Conservation (phyloP, 306 rosid genomes). For the Fragaria ananassa region DNA sequence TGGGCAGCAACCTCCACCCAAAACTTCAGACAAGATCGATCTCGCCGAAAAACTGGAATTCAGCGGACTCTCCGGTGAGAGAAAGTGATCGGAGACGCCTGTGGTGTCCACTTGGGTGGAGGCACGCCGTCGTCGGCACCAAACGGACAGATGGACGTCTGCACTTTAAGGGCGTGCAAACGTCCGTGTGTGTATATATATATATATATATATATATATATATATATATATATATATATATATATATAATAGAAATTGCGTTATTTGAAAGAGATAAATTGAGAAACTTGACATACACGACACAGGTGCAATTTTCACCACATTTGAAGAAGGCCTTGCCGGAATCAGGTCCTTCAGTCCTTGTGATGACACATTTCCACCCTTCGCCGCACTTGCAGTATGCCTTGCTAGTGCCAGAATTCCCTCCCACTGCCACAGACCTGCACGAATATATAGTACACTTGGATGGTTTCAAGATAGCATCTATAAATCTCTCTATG, state of each 20-base stretch:
- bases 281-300: slow-evolving; percentile 21
- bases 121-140: too few species aligned
- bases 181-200: too few species aligned
- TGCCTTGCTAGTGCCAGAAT: slow-evolving; percentile 20
- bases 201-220: too few species aligned
- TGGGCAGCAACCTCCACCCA: too few species aligned
- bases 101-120: too few species aligned
- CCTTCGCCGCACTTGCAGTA: slow-evolving; percentile 36
- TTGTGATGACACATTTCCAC: slow-evolving; percentile 46
- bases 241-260: background rate
- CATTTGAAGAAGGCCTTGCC: slow-evolving; percentile 45
- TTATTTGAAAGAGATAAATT: background rate
- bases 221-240: too few species aligned
- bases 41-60: too few species aligned
- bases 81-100: too few species aligned
- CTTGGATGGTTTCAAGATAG: background rate
- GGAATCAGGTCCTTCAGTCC: slow-evolving; percentile 42
- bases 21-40: too few species aligned
- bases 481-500: background rate
- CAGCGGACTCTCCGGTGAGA: too few species aligned
- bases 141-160: too few species aligned
- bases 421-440: slow-evolving; percentile 10
- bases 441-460: slow-evolving; percentile 13
- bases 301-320: slow-evolving; percentile 37
- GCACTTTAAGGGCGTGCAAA: too few species aligned